These are phyloP conservation scores for Flammula alnicola DNA, from an alignment of 1,284 basidiomycete species.

Conservation along the genomic window DNA sequence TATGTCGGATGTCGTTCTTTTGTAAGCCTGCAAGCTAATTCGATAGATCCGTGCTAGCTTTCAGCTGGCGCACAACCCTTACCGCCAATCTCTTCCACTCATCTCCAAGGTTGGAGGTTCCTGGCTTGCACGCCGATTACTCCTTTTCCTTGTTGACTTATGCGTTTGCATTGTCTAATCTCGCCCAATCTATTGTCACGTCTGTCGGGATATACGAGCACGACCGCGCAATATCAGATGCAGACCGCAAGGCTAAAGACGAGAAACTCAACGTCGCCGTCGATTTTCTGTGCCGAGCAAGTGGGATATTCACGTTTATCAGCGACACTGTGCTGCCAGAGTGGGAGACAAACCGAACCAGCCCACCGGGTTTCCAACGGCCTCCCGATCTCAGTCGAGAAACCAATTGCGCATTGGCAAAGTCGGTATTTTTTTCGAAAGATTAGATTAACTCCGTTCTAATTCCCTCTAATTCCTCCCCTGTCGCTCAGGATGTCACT, in stretches of 20 bases:
- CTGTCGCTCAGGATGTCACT: slow-evolving; percentile 71
- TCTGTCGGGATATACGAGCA: slow-evolving; percentile 81
- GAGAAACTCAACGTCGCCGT: slow-evolving; percentile 84
- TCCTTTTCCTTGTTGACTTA: slow-evolving; percentile 85
- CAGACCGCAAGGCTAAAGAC: slow-evolving; percentile 81
- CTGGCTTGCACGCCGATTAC: slow-evolving; percentile 79
- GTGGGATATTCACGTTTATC: slow-evolving; percentile 81
- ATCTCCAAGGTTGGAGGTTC: slow-evolving; percentile 66
- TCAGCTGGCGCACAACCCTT: slow-evolving; percentile 88
- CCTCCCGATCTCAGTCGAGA: slow-evolving; percentile 84
- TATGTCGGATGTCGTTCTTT: slow-evolving; percentile 40
- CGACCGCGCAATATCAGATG: slow-evolving; percentile 69
- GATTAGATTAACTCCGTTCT: slow-evolving; percentile 10
- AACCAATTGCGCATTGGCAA: slow-evolving; percentile 77
- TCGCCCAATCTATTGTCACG: slow-evolving; percentile 72
- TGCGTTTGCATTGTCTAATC: slow-evolving; percentile 84
- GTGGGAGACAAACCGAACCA: slow-evolving; percentile 63
- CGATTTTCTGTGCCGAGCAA: slow-evolving; percentile 81
- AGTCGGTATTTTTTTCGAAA: slow-evolving; percentile 53
- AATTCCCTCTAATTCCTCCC: slow-evolving; percentile 5
- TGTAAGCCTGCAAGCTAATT: slow-evolving; percentile 17
- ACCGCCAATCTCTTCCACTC: slow-evolving; percentile 70
- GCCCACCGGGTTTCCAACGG: slow-evolving; percentile 47
- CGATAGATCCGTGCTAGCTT: slow-evolving; percentile 54
- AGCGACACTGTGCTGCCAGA: slow-evolving; percentile 72